Percentiles rank a stretch among this genome's conserved stretches.
phyloP scores from a whole-genome alignment of 2,329 filamentous ascomycete genomes.

The Ilyonectria destructans region DNA sequence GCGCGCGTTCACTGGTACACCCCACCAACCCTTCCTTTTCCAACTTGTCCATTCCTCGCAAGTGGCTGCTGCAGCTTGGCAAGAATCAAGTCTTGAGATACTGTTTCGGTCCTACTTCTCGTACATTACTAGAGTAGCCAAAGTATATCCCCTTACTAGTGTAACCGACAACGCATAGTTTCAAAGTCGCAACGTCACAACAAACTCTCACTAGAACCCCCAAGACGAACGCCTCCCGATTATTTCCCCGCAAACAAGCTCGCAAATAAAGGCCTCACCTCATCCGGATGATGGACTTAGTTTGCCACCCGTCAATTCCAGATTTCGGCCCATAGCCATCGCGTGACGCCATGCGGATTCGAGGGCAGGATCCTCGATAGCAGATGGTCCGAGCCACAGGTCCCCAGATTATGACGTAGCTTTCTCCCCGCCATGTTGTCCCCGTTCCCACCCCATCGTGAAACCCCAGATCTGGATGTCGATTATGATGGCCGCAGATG shows the following conservation, averaged over 20 bases:
- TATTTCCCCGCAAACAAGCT: neutral
- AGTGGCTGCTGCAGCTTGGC: conserved; percentile 3
- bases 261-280: neutral
- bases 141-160: neutral
- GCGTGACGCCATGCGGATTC: conserved; percentile 16
- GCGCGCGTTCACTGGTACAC: neutral
- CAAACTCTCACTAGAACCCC: neutral
- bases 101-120: neutral
- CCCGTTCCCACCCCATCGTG: conserved; percentile 8
- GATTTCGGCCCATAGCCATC: conserved; percentile 1
- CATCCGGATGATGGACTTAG: neutral
- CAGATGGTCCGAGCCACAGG: conserved; percentile 1
- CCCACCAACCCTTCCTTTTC: neutral
- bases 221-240: neutral
- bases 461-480: conserved; percentile 43
- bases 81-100: neutral
- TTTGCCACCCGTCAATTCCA: neutral
- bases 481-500: conserved; percentile 22
- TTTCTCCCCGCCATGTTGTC: conserved; percentile 1
- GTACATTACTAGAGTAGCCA: neutral
- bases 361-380: conserved; percentile 21
- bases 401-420: conserved; percentile 47
- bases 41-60: neutral
- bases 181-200: neutral
- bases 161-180: neutral